These are phyloP conservation scores for Cystobasidium tubakii DNA, from an alignment of 768 basidiomycete species.

Conservation along the genomic window DNA sequence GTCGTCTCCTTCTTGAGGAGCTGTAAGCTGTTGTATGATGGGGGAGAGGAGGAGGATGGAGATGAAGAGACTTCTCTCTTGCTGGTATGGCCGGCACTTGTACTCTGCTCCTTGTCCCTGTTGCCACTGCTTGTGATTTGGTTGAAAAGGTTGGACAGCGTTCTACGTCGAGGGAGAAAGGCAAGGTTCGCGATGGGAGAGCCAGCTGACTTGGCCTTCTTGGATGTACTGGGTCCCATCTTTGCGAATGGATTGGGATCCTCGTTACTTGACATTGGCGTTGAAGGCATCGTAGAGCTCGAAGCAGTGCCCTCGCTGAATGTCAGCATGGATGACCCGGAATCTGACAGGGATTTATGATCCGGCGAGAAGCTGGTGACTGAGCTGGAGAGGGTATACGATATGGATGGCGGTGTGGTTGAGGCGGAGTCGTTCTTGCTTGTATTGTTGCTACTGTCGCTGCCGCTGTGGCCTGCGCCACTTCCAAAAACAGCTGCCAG, in stretches of 20 bases:
- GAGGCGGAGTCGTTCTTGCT: not conserved
- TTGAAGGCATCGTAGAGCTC: not conserved
- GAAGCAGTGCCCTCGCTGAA: not conserved
- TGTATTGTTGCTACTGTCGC: not conserved
- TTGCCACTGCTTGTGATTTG: not conserved
- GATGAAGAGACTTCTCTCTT: not conserved
- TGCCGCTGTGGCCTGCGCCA: not conserved
- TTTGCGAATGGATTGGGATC: not conserved
- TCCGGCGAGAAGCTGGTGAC: not conserved
- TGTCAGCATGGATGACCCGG: slow-evolving; percentile 9
- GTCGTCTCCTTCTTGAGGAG: not conserved
- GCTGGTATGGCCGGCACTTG: not conserved
- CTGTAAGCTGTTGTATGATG: not conserved
- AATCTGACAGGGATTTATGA: not conserved
- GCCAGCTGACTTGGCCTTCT: not conserved
- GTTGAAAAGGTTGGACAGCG: slow-evolving; percentile 7
- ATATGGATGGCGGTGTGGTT: not conserved
- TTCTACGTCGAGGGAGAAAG: slow-evolving; percentile 3
- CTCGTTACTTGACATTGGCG: not conserved
- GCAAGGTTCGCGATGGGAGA: not conserved
- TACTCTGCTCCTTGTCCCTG: not conserved
- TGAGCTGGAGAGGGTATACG: not conserved
- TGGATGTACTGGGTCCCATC: not conserved
- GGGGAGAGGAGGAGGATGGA: not conserved
- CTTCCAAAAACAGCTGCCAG: slow-evolving; percentile 13